Conservation (phyloP, 352 stramenopile species). For the Phytopythium sindhum region DNA sequence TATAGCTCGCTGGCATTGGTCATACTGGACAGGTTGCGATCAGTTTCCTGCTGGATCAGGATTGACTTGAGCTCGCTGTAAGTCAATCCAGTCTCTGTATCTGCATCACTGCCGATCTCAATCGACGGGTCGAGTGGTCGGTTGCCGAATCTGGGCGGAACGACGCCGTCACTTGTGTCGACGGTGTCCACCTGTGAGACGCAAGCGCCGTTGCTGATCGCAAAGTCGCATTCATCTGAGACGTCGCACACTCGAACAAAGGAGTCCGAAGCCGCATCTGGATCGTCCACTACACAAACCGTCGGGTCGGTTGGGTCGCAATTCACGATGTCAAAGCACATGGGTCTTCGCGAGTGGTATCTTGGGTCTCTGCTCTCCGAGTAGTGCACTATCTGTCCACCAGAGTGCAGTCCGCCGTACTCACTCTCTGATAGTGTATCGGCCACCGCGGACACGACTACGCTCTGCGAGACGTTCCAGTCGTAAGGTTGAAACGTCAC, state of each 20-base stretch:
- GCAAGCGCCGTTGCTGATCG: constrained; percentile 54
- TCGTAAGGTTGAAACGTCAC: constrained; percentile 37
- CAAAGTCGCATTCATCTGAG: constrained; percentile 28
- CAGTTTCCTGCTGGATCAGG: constrained; percentile 20
- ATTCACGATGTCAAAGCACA: constrained; percentile 56
- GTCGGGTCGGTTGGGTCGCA: constrained; percentile 33
- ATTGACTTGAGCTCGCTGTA: constrained; percentile 23
- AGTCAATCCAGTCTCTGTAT: constrained; percentile 12
- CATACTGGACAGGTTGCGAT: constrained; percentile 14
- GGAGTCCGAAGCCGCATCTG: neutral
- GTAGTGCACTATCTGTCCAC: constrained; percentile 53
- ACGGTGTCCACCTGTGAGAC: constrained; percentile 15
- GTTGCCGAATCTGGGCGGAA: constrained; percentile 38
- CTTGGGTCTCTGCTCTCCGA: constrained; percentile 51
- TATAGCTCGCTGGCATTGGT: constrained; percentile 12
- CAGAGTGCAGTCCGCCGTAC: constrained; percentile 54
- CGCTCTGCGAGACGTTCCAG: constrained; percentile 50
- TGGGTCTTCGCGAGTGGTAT: constrained; percentile 56
- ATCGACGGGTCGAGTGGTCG: constrained; percentile 23
- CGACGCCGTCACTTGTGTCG: neutral
- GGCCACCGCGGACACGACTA: constrained; percentile 50
- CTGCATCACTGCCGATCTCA: neutral
- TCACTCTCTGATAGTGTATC: constrained; percentile 58
- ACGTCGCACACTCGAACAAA: constrained; percentile 56
- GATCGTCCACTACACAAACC: constrained; percentile 24